A percentile compares a stretch with the other conserved stretches of the same genome.
Evolutionary conservation across 805 yeast genomes (phyloP).

Genomic region (Debaryomyces maramus): DNA sequence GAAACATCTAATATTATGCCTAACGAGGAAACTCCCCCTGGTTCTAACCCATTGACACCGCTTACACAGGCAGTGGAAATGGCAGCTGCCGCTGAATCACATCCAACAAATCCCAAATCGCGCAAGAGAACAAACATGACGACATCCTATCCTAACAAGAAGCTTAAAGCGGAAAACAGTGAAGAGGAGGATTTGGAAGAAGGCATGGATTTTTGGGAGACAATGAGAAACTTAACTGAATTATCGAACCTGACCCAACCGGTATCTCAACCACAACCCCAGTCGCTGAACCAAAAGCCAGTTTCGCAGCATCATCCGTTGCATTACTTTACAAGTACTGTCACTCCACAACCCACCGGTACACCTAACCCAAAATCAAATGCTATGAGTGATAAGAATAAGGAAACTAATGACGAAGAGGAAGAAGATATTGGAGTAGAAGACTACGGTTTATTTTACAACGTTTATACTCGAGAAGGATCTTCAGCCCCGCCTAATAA

Average conservation of each 20-base stretch:
- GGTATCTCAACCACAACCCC: constrained; percentile 5
- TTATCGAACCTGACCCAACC: constrained; percentile 9
- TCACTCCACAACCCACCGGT: constrained; percentile 15
- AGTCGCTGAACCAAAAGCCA: constrained; percentile 27
- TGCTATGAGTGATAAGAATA: neutral
- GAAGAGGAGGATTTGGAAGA: constrained; percentile 50
- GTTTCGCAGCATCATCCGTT: constrained; percentile 58
- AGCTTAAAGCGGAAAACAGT: constrained; percentile 4
- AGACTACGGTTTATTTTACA: constrained; percentile 40
- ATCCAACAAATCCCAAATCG: constrained; percentile 4
- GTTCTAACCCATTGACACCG: constrained; percentile 31
- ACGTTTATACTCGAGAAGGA: constrained; percentile 35
- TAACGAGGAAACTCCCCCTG: constrained; percentile 8
- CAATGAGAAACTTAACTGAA: constrained; percentile 55
- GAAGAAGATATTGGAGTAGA: constrained; percentile 35
- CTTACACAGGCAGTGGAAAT: constrained; percentile 42
- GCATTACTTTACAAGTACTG: constrained; percentile 29
- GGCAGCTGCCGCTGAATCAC: constrained; percentile 33
- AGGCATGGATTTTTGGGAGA: constrained; percentile 71
- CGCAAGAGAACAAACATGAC: constrained; percentile 2
- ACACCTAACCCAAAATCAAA: neutral
- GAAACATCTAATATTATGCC: constrained; percentile 3
- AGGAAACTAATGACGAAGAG: constrained; percentile 18
- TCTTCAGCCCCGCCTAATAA: constrained; percentile 21
- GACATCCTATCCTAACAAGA: constrained; percentile 1